Conservation (phyloP, 352 stramenopile genomes). For the Lagenidium sp. region DNA sequence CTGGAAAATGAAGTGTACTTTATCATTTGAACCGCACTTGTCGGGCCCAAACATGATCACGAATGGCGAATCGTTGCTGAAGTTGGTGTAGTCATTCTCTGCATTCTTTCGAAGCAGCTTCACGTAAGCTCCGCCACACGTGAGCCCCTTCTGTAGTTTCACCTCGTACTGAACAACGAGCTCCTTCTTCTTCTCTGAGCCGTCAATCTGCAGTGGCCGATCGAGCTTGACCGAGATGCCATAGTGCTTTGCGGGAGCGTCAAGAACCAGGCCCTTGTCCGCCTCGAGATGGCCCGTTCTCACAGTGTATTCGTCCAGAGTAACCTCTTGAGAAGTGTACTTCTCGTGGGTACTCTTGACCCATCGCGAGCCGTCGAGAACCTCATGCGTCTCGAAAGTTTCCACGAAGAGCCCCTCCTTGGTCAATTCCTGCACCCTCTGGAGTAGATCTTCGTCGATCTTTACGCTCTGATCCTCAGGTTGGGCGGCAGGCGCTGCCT, state of each 20-base stretch:
- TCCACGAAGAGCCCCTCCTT: constrained; percentile 63
- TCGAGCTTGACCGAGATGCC: constrained; percentile 66
- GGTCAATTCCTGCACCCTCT: constrained; percentile 40
- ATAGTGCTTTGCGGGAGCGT: constrained; percentile 69
- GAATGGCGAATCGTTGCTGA: constrained; percentile 86
- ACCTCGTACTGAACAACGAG: constrained; percentile 94
- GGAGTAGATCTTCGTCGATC: constrained; percentile 18
- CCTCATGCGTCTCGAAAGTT: constrained; percentile 56
- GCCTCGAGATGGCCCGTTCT: constrained; percentile 38
- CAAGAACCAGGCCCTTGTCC: constrained; percentile 66
- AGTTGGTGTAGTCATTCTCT: constrained; percentile 35
- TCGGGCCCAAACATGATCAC: constrained; percentile 96
- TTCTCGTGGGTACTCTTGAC: constrained; percentile 80
- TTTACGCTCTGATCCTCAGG: constrained; percentile 14
- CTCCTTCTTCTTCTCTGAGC: constrained; percentile 62
- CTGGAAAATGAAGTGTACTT: constrained; percentile 94
- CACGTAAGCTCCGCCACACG: constrained; percentile 91
- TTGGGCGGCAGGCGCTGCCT: constrained; percentile 2
- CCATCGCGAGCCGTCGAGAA: constrained; percentile 62
- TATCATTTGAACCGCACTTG: constrained; percentile 91
- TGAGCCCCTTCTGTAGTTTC: constrained; percentile 86
- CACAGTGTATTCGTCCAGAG: constrained; percentile 52
- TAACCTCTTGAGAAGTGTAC: constrained; percentile 64
- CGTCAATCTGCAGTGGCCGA: constrained; percentile 53
- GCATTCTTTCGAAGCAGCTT: constrained; percentile 86